A percentile compares a stretch with the other conserved stretches of the same genome.
Conservation (phyloP, 495 filamentous ascomycete species). For the Hypoxylon perforatum region DNA sequence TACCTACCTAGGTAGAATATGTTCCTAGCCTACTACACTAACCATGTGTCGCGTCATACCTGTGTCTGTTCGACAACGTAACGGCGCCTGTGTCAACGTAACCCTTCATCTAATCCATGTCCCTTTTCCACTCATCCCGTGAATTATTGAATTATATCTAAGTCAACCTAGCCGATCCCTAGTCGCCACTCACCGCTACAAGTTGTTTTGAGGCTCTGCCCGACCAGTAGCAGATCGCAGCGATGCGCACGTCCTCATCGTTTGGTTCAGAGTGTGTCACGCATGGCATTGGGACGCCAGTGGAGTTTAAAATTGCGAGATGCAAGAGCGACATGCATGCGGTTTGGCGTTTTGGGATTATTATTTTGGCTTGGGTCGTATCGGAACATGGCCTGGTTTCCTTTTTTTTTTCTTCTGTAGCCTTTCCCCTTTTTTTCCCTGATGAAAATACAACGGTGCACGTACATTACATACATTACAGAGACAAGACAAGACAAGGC, state of each 20-base stretch:
- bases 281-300: not conserved
- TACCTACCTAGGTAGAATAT: too few relatives aligned
- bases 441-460: too few relatives aligned
- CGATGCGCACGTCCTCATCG: not conserved
- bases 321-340: not conserved
- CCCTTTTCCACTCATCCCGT: not conserved
- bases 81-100: too few relatives aligned
- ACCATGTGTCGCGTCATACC: too few relatives aligned
- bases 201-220: not conserved
- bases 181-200: conserved; percentile 1
- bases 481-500: too few relatives aligned
- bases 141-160: not conserved
- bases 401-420: not conserved
- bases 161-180: not conserved
- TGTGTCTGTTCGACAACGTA: too few relatives aligned
- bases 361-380: not conserved
- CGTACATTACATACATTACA: too few relatives aligned
- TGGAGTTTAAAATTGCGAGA: not conserved
- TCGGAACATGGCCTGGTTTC: not conserved
- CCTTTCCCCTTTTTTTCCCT: too few relatives aligned
- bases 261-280: conserved; percentile 3
- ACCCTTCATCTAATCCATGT: too few relatives aligned
- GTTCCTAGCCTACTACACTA: too few relatives aligned
- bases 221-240: not conserved
- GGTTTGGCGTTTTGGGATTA: not conserved